Evolutionary conservation across 129 eudicot species (phyloP).

Genomic region (Oenanthe sinensis): DNA sequence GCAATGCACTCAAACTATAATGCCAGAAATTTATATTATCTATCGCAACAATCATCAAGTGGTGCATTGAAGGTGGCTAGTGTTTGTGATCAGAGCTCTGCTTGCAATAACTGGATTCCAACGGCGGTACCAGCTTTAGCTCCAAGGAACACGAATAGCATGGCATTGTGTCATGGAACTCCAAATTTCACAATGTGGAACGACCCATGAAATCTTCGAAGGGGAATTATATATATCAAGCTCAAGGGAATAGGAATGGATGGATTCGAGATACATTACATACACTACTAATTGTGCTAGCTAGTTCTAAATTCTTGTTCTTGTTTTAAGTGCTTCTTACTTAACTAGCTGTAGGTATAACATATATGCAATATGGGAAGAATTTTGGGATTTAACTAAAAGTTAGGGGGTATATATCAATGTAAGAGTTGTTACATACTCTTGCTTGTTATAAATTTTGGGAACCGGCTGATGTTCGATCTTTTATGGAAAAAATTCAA

Average conservation of each 20-base stretch:
- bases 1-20: constrained; percentile 4
- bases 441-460: constrained; percentile 4
- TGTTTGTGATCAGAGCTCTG: constrained; percentile 33
- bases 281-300: background rate
- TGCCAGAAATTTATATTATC: constrained; percentile 30
- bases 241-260: background rate
- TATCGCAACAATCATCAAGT: constrained; percentile 23
- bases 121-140: constrained; percentile 53
- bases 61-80: constrained; percentile 7
- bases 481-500: background rate
- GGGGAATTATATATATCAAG: background rate
- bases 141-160: constrained; percentile 24
- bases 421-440: background rate
- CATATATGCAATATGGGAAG: background rate
- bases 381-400: background rate
- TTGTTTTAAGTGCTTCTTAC: background rate
- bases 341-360: background rate
- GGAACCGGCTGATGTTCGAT: background rate
- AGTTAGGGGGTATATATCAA: background rate
- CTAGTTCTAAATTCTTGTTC: background rate
- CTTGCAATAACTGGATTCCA: constrained; percentile 58
- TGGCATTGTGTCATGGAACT: constrained; percentile 36
- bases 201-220: constrained; percentile 19
- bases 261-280: background rate
- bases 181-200: constrained; percentile 63